These are phyloP conservation scores for Aspergillus diversus DNA, from an alignment of 495 filamentous ascomycete species.

Conservation along the genomic window DNA sequence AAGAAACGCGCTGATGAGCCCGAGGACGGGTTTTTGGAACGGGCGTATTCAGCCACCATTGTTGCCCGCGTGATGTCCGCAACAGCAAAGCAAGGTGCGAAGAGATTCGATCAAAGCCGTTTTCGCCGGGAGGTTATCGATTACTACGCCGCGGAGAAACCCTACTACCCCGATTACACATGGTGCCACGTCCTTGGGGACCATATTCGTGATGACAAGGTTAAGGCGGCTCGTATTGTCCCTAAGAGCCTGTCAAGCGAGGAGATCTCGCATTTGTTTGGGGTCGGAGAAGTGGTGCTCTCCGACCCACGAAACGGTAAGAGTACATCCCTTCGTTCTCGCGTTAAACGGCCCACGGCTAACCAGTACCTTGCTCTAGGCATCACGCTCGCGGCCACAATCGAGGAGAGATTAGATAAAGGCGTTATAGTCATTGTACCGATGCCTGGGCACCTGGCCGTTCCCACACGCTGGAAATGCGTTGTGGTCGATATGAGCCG, in stretches of 20 bases:
- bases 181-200: slow-evolving; percentile 21
- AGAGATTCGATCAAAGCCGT: slow-evolving; percentile 7
- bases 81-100: slow-evolving; percentile 12
- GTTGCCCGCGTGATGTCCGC: slow-evolving; percentile 22
- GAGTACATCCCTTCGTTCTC: background rate
- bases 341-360: too few relatives aligned
- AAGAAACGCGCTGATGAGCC: background rate
- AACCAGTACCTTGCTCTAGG: too few relatives aligned
- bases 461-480: too few relatives aligned
- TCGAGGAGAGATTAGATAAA: too few relatives aligned
- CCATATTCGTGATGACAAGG: background rate
- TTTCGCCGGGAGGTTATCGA: slow-evolving; percentile 18
- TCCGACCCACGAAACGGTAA: slow-evolving; percentile 12
- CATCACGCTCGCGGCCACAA: too few relatives aligned
- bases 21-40: slow-evolving; percentile 15
- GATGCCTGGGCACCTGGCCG: too few relatives aligned
- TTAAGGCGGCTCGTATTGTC: slow-evolving; percentile 29
- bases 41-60: slow-evolving; percentile 20
- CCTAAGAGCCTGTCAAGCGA: slow-evolving; percentile 17
- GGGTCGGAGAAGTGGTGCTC: slow-evolving; percentile 17
- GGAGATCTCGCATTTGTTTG: slow-evolving; percentile 26
- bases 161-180: background rate
- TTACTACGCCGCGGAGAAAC: slow-evolving; percentile 6
- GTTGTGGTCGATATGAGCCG: too few relatives aligned
- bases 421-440: too few relatives aligned